Evolutionary conservation across 257 asterid genomes (phyloP), one percentile per base, ranked within the genome.

Genomic region (Thymus mandschuricus): DNA sequence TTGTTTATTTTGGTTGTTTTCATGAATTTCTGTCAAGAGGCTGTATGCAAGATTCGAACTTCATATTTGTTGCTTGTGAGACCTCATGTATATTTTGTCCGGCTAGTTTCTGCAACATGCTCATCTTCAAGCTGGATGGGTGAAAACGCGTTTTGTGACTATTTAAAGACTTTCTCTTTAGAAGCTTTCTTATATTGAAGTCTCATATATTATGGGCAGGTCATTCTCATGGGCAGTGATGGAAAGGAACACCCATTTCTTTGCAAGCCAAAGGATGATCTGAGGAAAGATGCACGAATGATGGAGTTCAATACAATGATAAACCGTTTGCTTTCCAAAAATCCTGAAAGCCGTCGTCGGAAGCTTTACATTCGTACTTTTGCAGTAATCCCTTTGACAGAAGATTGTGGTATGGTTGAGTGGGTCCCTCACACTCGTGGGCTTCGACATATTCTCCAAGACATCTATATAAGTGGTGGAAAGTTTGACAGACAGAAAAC

Each of bases 401-500:
- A 94, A 81, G 97, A 94, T 71, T 94, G 98, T 89, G 98, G 98
- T 49, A 91, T 94, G 96, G 87, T 94, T 78, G 98, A 94, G 85
- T 94, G 98, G 98, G 98, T 94, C 64, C 97, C 97, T 66, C 90
- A 89, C 75, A 94, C 98, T 76, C 95, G 96, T 50, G 98, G 98
- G 33, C 91, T 91, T 66, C 90, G 97, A 4, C 92, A 89, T 72
- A 89, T 94, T 79, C 96, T 94, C 82, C 99, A 94, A 80, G 97
- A 91, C 80, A 82, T 94, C 64, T 94, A 94, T 76, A 70, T 89
- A 79, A 94, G 96, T 80, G 76, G 92, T 70, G 96, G 99, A 50
- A 91, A 89, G 80, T 94, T 91, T 85, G 99, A 94, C 74, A 86
- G 87, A 73, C 96, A 89, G 87, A 94, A 89, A 78, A 89, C 98